Conservation (phyloP, 345 rosid genomes). For the Pelargonium nanum region DNA sequence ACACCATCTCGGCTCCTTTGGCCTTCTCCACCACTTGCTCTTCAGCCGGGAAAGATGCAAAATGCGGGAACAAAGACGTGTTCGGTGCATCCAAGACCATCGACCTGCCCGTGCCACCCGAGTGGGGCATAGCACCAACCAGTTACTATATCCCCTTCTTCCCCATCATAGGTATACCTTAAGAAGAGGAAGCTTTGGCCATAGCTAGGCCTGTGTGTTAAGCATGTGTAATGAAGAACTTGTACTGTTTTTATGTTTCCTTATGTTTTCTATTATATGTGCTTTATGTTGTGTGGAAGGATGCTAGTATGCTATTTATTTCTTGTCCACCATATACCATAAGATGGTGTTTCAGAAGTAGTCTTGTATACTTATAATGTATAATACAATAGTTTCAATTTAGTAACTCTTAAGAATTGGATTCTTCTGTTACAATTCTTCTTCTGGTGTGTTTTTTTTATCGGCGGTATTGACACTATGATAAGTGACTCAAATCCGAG, state of each 20-base stretch:
- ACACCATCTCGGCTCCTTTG: slow-evolving; percentile 49
- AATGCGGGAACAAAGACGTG: slow-evolving; percentile 7
- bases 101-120: slow-evolving; percentile 64
- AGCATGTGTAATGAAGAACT: too few species aligned
- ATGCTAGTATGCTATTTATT: not conserved
- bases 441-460: not conserved
- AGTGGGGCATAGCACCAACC: slow-evolving; percentile 88
- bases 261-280: not conserved
- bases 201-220: too few species aligned
- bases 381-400: not conserved
- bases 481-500: too few species aligned
- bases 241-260: not conserved
- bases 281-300: not conserved
- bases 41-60: slow-evolving; percentile 13
- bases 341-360: not conserved
- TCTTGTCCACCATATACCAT: too few species aligned
- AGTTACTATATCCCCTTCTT: slow-evolving; percentile 70
- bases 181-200: slow-evolving; percentile 3
- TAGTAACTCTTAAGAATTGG: not conserved
- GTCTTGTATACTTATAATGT: not conserved
- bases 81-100: slow-evolving; percentile 54
- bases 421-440: not conserved
- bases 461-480: too few species aligned
- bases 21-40: slow-evolving; percentile 46
- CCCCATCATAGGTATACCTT: slow-evolving; percentile 89